Evolutionary conservation across 2,329 filamentous ascomycete genomes (phyloP).

Genomic region (Ceratocystis harringtonii): DNA sequence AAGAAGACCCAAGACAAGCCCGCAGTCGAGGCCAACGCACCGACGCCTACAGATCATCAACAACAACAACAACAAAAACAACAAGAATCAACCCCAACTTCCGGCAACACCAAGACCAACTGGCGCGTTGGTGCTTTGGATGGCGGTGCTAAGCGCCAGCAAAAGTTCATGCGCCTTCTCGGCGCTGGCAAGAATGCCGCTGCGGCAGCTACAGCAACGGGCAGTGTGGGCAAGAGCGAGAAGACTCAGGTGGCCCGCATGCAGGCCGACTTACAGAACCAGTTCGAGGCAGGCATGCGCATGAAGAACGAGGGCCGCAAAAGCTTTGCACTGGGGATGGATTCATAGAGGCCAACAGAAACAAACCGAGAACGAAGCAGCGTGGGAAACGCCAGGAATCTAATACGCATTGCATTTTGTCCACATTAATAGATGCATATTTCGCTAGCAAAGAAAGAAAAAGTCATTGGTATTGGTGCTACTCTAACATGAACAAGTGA

Average conservation of each 20-base stretch:
- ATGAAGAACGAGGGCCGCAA: constrained; percentile 28
- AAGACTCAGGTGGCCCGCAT: constrained; percentile 24
- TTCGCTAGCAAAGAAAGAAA: not conserved
- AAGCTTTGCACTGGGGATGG: constrained; percentile 3
- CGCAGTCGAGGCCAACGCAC: not conserved
- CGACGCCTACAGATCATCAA: not conserved
- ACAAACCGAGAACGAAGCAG: not conserved
- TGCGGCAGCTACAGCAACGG: constrained; percentile 15
- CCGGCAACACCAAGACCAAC: constrained; percentile 25
- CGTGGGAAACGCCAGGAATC: not conserved
- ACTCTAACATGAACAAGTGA: constrained; percentile 10
- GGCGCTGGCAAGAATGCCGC: constrained; percentile 34
- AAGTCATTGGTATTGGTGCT: constrained; percentile 3
- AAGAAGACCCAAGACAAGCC: constrained; percentile 18
- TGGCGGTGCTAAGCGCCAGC: constrained; percentile 36
- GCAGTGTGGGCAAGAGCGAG: not conserved
- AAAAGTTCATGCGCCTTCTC: constrained; percentile 43
- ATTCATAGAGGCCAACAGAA: not conserved
- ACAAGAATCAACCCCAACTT: not conserved
- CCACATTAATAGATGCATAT: not conserved
- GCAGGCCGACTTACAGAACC: constrained; percentile 39
- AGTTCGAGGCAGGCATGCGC: constrained; percentile 41
- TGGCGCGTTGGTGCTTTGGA: constrained; percentile 40
- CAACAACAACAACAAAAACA: constrained; percentile 14
- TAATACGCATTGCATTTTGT: not conserved